Percentiles rank a stretch among this genome's conserved stretches.
Conservation (phyloP, 805 yeast species). For the Torulaspora delbrueckii region DNA sequence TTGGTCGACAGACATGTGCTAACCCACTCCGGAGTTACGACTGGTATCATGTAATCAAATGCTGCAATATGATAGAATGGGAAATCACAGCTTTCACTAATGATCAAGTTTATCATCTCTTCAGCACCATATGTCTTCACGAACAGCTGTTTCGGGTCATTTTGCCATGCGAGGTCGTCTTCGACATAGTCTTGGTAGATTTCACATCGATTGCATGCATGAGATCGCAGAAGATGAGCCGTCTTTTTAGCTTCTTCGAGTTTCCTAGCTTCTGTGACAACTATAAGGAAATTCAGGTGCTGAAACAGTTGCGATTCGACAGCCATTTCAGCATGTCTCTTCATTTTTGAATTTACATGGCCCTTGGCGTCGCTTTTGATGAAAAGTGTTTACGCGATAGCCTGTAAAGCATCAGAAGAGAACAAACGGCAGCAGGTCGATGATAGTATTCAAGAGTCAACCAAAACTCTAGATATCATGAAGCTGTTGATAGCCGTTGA, state of each 20-base stretch:
- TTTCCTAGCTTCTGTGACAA: constrained; percentile 9
- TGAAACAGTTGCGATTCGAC: constrained; percentile 14
- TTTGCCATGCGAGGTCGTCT: background rate
- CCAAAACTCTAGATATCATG: no score
- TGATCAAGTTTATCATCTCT: constrained; percentile 23
- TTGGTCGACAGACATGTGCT: constrained; percentile 17
- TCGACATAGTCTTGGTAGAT: constrained; percentile 5
- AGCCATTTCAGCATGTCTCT: constrained; percentile 4
- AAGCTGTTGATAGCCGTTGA: no score
- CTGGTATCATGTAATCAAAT: constrained; percentile 31
- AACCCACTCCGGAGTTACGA: constrained; percentile 30
- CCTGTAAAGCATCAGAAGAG: background rate
- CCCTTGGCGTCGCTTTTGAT: background rate
- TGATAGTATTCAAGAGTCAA: no score
- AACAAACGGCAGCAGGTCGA: background rate
- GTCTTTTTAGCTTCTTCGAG: constrained; percentile 5
- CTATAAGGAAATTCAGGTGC: constrained; percentile 22
- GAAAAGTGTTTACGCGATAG: background rate
- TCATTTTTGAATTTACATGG: background rate
- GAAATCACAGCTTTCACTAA: constrained; percentile 22
- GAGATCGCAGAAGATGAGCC: constrained; percentile 10
- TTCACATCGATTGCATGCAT: constrained; percentile 16
- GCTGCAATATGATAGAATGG: constrained; percentile 30
- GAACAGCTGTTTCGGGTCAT: constrained; percentile 15
- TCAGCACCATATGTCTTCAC: constrained; percentile 10